A percentile compares a stretch with the other conserved stretches of the same genome.
Evolutionary conservation across 2,329 filamentous ascomycete genomes (phyloP).

Genomic region (Magnaporthiopsis incrustans): DNA sequence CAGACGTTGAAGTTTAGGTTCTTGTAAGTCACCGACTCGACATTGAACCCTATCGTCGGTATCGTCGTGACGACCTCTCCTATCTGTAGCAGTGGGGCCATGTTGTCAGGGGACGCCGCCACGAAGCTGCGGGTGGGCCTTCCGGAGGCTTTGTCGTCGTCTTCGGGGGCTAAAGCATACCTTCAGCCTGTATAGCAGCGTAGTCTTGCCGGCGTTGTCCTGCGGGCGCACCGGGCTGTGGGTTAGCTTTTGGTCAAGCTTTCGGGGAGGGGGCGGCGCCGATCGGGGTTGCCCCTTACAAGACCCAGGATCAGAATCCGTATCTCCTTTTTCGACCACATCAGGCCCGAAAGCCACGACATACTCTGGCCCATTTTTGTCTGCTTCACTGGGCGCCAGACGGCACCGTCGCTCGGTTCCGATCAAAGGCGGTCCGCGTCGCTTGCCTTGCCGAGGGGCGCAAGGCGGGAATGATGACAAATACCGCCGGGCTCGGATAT

Average conservation of each 20-base stretch:
- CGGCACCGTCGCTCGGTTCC: background rate
- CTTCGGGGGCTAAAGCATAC: conserved; percentile 33
- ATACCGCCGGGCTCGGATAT: background rate
- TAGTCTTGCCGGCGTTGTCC: conserved; percentile 99
- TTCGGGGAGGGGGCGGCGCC: no score
- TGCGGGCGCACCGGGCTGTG: conserved; percentile 26
- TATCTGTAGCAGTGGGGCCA: conserved; percentile 50
- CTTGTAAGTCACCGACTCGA: conserved; percentile 96
- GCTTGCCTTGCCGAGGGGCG: background rate
- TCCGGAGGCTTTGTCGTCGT: background rate
- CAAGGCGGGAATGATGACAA: background rate
- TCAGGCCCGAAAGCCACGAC: conserved; percentile 62
- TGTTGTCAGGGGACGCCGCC: background rate
- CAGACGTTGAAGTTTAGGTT: conserved; percentile 99
- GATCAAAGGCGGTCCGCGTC: background rate
- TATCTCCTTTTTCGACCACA: conserved; percentile 97
- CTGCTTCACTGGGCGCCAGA: conserved; percentile 1
- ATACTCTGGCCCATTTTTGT: conserved; percentile 54
- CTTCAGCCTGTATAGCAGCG: conserved; percentile 91
- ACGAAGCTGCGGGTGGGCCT: background rate
- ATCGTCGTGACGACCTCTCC: conserved; percentile 98
- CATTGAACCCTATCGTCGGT: conserved; percentile 98
- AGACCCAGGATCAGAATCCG: conserved; percentile 90
- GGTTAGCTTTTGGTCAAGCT: conserved; percentile 11
- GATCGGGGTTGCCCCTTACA: conserved; percentile 40